These are phyloP conservation scores for Ailanthus altissimus DNA, from an alignment of 345 rosid species.

Conservation along the genomic window DNA sequence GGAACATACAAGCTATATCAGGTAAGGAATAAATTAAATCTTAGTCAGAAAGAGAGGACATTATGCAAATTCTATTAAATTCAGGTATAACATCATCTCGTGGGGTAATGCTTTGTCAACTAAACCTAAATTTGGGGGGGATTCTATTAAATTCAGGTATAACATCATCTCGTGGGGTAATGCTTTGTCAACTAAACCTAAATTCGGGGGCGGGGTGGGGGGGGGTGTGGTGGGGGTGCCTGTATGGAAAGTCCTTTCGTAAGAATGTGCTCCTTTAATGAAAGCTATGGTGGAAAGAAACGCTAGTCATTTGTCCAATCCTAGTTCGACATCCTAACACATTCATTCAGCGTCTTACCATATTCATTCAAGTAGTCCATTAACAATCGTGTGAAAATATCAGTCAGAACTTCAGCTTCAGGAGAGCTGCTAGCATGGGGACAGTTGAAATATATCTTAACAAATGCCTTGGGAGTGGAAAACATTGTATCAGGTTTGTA, in stretches of 20 bases:
- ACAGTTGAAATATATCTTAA: slow-evolving; percentile 79
- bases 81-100: neutral
- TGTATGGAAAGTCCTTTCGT: neutral
- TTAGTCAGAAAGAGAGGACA: neutral
- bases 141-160: slow-evolving; percentile 6
- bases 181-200: slow-evolving; percentile 4
- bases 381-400: slow-evolving; percentile 68
- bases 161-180: neutral
- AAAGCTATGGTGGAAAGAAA: neutral
- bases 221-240: no score
- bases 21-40: neutral
- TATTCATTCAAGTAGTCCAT: slow-evolving; percentile 96
- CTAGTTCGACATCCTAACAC: slow-evolving; percentile 29
- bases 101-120: neutral
- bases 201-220: neutral
- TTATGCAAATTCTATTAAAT: neutral
- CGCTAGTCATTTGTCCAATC: neutral
- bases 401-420: slow-evolving; percentile 71
- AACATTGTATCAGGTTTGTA: slow-evolving; percentile 86
- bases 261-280: neutral
- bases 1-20: slow-evolving; percentile 32
- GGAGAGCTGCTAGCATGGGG: slow-evolving; percentile 76
- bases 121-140: slow-evolving; percentile 12
- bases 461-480: slow-evolving; percentile 77
- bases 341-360: slow-evolving; percentile 49